Evolutionary conservation across 2,329 filamentous ascomycete genomes (phyloP).

Genomic region (Diaporthe sp.): DNA sequence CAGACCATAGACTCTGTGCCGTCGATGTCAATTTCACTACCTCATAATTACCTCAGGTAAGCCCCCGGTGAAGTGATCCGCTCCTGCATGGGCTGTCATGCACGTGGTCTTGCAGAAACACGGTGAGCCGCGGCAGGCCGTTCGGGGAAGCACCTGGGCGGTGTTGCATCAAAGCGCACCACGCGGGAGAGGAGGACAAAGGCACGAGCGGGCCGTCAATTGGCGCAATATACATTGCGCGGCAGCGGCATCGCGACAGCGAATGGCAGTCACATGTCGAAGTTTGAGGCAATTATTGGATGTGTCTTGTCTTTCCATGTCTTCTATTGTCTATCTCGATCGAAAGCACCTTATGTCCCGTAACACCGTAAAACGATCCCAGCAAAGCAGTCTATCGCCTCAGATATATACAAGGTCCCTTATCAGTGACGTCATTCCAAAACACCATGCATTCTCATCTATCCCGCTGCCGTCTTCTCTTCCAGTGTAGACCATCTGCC

Average conservation of each 20-base stretch:
- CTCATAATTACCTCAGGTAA: not conserved
- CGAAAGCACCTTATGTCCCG: too few species aligned
- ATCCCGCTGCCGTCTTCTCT: not conserved
- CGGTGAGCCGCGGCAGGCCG: conserved; percentile 1
- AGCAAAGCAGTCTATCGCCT: too few species aligned
- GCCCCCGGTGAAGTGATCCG: not conserved
- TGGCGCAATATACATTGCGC: too few species aligned
- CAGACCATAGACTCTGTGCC: not conserved
- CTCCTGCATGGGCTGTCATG: not conserved
- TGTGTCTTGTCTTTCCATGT: too few species aligned
- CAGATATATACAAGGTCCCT: too few species aligned
- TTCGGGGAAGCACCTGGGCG: not conserved
- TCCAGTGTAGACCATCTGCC: not conserved
- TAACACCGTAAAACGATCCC: too few species aligned
- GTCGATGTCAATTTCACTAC: not conserved
- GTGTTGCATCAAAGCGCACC: not conserved
- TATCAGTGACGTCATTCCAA: not conserved
- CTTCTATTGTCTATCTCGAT: too few species aligned
- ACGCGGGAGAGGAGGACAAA: too few species aligned
- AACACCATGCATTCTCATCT: conserved; percentile 9
- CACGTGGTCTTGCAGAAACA: not conserved
- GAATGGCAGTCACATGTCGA: not conserved
- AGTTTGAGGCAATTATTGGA: too few species aligned
- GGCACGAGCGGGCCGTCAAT: not conserved
- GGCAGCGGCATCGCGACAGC: too few species aligned